phyloP scores from a whole-genome alignment of 1,139 yeast genomes.

The Pichia inconspicua region DNA sequence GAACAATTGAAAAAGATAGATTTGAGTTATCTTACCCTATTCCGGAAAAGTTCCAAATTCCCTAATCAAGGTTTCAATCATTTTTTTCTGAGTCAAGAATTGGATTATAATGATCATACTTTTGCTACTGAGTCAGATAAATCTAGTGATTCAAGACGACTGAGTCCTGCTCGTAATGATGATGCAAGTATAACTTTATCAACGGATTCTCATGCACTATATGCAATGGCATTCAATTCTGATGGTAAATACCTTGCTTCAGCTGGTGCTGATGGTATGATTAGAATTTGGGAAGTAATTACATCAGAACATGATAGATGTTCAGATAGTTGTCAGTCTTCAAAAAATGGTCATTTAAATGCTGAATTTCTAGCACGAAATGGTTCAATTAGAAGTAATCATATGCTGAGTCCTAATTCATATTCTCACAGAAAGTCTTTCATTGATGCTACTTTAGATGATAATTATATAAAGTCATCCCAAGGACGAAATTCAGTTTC shows the following conservation, averaged over 20 bases:
- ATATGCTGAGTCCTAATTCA: not conserved
- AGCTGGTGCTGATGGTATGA: slow-evolving; percentile 66
- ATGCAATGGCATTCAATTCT: slow-evolving; percentile 63
- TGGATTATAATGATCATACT: slow-evolving; percentile 25
- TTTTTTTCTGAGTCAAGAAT: slow-evolving; percentile 75
- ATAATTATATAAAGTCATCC: not conserved
- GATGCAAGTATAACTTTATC: slow-evolving; percentile 4
- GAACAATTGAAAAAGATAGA: slow-evolving; percentile 23
- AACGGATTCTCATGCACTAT: slow-evolving; percentile 23
- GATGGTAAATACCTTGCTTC: slow-evolving; percentile 82
- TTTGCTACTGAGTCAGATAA: not conserved
- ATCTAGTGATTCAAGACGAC: not conserved
- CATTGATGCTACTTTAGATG: slow-evolving; percentile 8
- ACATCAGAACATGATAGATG: slow-evolving; percentile 50
- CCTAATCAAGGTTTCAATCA: slow-evolving; percentile 26
- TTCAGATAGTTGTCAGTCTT: not conserved
- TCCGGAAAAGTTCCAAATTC: slow-evolving; percentile 33
- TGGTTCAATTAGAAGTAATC: not conserved
- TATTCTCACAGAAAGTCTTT: slow-evolving; percentile 5
- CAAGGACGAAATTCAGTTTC: not conserved
- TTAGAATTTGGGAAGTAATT: slow-evolving; percentile 75
- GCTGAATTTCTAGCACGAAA: not conserved
- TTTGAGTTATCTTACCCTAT: slow-evolving; percentile 49
- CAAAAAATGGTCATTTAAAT: not conserved
- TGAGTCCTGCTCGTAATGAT: not conserved